Evolutionary conservation across 177 flowering plant species (phyloP), one percentile per base, ranked within the genome.

Genomic region (Vitis hybrid): DNA sequence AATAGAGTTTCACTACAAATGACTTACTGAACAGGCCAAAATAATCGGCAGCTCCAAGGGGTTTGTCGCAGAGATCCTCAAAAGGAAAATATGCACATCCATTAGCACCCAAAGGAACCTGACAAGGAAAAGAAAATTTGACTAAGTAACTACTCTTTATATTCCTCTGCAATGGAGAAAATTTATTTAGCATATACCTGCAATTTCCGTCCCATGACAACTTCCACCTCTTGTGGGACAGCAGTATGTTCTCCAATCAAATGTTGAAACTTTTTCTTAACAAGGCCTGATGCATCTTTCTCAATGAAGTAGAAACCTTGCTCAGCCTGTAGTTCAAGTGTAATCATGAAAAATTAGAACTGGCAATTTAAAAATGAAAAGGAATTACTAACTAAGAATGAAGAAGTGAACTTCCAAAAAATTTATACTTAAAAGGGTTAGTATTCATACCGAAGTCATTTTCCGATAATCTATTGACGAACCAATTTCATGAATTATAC

Each of bases 31-130:
- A 95, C 61, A 95, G 78, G 70, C 98, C 98, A 80, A 91, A 89
- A 76, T 95, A 95, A 70, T 95, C 99, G 18, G 98, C 99, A 72
- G 99, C 99, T 58, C 99, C 99, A 75, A 95, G 90, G 65, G 99
- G 98, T 72, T 72, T 82, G 81, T 95, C 98, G 66, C 99, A 95
- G 10, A 95, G 92, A 55, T 95, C 98, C 70, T 93, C 97, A 71
- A 95, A 95, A 54, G 82, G 79, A 76, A 93, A 91, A 83, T 88
- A 95, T 30, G 98, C 97, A 79, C 97, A 93, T 74, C 99, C 99
- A 78, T 88, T 85, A 32, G 97, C 96, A 74, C 94, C 97, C 60
- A 89, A 66, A n/a, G 94, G 88, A 74, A 95, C 91, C 99, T 95
- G 74, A 14, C 23, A 13, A 70, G 5, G 11, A 50, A 51, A 64